Evolutionary conservation across 2,329 filamentous ascomycete species (phyloP), one percentile per base, ranked within the genome.

Genomic region (Ploettnerulaceae sp.): DNA sequence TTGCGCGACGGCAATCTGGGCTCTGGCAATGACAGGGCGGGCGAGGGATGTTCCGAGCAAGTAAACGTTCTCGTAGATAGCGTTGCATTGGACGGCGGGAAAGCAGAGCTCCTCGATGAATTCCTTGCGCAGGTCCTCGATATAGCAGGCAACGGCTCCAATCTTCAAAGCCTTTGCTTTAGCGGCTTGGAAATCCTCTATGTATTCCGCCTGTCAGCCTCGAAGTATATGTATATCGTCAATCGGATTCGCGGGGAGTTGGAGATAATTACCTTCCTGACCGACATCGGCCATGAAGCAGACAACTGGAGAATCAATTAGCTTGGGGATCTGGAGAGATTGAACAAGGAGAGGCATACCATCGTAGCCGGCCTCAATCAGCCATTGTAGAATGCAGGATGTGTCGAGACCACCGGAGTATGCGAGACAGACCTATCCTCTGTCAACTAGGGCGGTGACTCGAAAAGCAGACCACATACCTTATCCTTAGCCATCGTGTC

Each of bases 21-120:
- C 77, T 51, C 81, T 73, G 53, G 82, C 82, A 58, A 86, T 86
- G 65, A 86, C 76, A 32, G 83, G 83, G 47, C 82, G 78, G 53
- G 83, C 83, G 50, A 87, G 73, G 33, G 72, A 73, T 45, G 79
- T 83, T 51, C 68, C 76, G 71, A 81, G 71, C 36, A 80, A 71
- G 69, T 81, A 81, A 54, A 74, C 70, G 62, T 82, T 81, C 71
- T 89, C 80, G 64, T 82, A 84, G 65, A 81, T 77, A 52, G 79
- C 79, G 56, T 82, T 81, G 66, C 81, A 87, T 68, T 88, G 84
- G 54, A 93, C 78, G 52, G 87, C 86, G 42, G 78, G 82, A 77
- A 83, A 90, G 55, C 61, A 62, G 34, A 93, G 75, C 71, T 91
- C 78, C 59, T 89, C 84, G 57, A 93, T 79, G 61, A 93, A 90